Conservation (phyloP, 2,329 filamentous ascomycete species). For the Ophiocordyceps camponoti-saundersi region DNA sequence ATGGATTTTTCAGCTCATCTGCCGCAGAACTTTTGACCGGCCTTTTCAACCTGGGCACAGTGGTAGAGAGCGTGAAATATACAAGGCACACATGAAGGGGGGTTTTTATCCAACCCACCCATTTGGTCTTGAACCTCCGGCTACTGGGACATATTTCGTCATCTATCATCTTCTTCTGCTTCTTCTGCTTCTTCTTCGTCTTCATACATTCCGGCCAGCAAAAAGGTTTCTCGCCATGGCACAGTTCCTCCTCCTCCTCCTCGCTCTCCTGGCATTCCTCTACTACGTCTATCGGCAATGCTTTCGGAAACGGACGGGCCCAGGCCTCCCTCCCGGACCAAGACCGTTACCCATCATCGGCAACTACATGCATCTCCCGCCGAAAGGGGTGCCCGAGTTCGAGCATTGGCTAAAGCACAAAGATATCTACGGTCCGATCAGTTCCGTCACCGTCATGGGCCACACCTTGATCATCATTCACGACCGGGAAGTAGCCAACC, state of each 20-base stretch:
- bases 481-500: slow-evolving; percentile 14
- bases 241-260: not conserved
- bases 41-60: no score
- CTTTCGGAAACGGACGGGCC: not conserved
- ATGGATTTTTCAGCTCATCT: no score
- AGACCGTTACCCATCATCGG: slow-evolving; percentile 3
- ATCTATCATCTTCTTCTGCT: no score
- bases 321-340: slow-evolving; percentile 3
- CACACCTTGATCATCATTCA: slow-evolving; percentile 24
- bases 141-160: no score
- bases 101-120: no score
- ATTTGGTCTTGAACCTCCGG: no score
- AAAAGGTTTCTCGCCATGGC: not conserved
- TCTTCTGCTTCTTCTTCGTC: no score
- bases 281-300: not conserved
- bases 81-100: no score
- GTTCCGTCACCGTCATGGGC: slow-evolving; percentile 20
- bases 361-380: slow-evolving; percentile 2
- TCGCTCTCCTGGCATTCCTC: not conserved
- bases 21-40: no score
- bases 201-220: no score
- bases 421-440: slow-evolving; percentile 23
- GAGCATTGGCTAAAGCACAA: slow-evolving; percentile 4
- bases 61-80: no score
- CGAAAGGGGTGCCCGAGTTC: not conserved